phyloP scores from a whole-genome alignment of 331 rosid species.

The Saraca asoca region DNA sequence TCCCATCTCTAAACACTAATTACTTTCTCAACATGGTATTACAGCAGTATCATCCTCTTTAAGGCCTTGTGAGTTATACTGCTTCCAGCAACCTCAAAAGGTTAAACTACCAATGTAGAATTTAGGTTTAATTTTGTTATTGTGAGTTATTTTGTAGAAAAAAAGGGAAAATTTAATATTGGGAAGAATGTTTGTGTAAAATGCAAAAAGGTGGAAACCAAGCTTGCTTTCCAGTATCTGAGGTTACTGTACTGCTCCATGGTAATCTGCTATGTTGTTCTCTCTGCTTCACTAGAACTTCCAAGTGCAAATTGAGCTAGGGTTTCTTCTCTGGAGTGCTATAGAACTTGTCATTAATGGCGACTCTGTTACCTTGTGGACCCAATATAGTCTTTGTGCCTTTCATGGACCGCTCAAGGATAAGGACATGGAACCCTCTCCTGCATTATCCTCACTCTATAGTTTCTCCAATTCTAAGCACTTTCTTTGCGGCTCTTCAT shows the following conservation, averaged over 20 bases:
- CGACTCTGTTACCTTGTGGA: conserved; percentile 48
- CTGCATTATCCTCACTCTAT: conserved; percentile 47
- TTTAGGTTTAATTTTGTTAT: too few relatives aligned
- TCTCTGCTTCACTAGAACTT: background rate
- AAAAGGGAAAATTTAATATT: too few relatives aligned
- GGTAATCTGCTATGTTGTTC: background rate
- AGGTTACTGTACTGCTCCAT: background rate
- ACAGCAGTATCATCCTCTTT: too few relatives aligned
- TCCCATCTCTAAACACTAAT: too few relatives aligned
- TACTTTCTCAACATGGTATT: too few relatives aligned
- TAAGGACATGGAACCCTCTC: conserved; percentile 35
- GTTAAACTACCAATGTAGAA: too few relatives aligned
- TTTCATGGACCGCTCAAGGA: conserved; percentile 45
- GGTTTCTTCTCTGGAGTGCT: conserved; percentile 3
- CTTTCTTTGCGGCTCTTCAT: conserved; percentile 61
- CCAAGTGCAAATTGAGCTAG: background rate
- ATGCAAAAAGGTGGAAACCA: conserved; percentile 17
- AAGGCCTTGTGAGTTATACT: too few relatives aligned
- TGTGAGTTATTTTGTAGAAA: too few relatives aligned
- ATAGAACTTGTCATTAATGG: conserved; percentile 42
- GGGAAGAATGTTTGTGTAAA: too few relatives aligned
- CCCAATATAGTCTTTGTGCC: conserved; percentile 52
- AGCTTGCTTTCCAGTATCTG: conserved; percentile 12
- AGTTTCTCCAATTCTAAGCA: conserved; percentile 40
- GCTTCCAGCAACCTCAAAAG: too few relatives aligned